Percentiles rank a stretch among this genome's conserved stretches.
These are phyloP conservation scores for Adansonia grandidieri DNA, from an alignment of 441 rosid genomes.

Conservation along the genomic window DNA sequence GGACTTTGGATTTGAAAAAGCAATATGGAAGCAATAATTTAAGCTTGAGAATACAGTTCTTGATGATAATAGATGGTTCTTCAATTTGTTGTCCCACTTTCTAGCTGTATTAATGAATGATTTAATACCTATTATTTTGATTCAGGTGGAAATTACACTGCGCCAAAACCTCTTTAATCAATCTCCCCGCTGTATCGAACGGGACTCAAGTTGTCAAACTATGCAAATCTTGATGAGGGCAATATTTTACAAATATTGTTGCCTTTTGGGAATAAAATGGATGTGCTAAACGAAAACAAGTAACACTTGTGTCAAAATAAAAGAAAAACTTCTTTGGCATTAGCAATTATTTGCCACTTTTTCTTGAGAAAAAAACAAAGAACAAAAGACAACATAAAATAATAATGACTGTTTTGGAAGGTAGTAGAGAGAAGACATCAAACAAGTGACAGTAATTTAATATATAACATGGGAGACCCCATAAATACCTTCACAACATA, in stretches of 20 bases:
- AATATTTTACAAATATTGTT: not conserved
- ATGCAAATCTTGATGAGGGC: not conserved
- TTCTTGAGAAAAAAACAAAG: not conserved
- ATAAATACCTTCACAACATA: conserved; percentile 17
- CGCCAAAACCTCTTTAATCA: too few species aligned
- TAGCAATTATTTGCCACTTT: conserved; percentile 19
- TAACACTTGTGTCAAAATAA: conserved; percentile 5
- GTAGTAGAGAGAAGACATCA: not conserved
- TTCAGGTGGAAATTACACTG: too few species aligned
- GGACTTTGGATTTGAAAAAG: too few species aligned
- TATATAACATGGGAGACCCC: not conserved
- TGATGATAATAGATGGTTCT: too few species aligned
- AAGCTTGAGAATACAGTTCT: too few species aligned
- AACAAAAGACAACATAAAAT: not conserved
- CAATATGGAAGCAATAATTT: too few species aligned
- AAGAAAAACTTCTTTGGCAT: not conserved
- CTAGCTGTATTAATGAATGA: not conserved
- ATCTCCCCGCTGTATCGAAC: too few species aligned
- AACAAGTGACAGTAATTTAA: not conserved
- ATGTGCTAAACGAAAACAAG: not conserved
- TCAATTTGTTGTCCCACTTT: too few species aligned
- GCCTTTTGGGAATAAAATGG: not conserved
- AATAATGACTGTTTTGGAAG: not conserved
- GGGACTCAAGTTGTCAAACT: too few species aligned
- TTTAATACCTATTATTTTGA: not conserved